phyloP scores from a whole-genome alignment of 2,329 filamentous ascomycete species.

The Diaporthe vexans region DNA sequence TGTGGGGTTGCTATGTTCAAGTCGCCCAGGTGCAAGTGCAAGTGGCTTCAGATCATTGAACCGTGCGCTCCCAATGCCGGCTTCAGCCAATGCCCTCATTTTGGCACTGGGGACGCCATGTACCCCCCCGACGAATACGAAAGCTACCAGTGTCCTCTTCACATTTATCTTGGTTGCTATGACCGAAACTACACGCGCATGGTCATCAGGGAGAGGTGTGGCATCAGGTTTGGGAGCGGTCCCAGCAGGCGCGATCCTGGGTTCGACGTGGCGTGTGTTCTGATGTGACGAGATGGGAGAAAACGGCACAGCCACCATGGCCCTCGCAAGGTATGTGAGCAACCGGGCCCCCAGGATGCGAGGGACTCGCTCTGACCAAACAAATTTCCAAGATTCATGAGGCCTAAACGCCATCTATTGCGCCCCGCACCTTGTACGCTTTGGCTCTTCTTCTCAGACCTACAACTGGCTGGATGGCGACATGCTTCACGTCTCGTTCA shows the following conservation, averaged over 20 bases:
- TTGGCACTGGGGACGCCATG: constrained; percentile 57
- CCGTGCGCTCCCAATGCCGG: constrained; percentile 65
- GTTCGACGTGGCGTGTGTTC: constrained; percentile 52
- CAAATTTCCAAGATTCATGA: constrained; percentile 1
- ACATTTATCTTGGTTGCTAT: constrained; percentile 57
- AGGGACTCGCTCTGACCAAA: neutral
- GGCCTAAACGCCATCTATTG: neutral
- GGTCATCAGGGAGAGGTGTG: constrained; percentile 59
- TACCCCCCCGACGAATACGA: constrained; percentile 50
- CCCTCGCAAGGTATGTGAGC: neutral
- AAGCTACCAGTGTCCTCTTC: constrained; percentile 58
- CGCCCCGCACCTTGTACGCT: neutral
- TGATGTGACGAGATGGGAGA: constrained; percentile 52
- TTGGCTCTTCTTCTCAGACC: neutral
- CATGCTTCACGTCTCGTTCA: constrained; percentile 42
- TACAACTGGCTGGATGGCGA: neutral
- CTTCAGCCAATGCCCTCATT: constrained; percentile 62
- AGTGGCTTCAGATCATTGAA: constrained; percentile 63
- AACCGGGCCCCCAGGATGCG: neutral
- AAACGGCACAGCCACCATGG: neutral
- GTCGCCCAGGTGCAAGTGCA: constrained; percentile 64
- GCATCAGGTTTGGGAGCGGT: constrained; percentile 63
- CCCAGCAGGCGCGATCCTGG: constrained; percentile 55
- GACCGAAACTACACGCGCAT: constrained; percentile 63
- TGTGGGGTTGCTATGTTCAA: constrained; percentile 63